phyloP scores from a whole-genome alignment of 768 basidiomycete species.

The Pisolithus albus region DNA sequence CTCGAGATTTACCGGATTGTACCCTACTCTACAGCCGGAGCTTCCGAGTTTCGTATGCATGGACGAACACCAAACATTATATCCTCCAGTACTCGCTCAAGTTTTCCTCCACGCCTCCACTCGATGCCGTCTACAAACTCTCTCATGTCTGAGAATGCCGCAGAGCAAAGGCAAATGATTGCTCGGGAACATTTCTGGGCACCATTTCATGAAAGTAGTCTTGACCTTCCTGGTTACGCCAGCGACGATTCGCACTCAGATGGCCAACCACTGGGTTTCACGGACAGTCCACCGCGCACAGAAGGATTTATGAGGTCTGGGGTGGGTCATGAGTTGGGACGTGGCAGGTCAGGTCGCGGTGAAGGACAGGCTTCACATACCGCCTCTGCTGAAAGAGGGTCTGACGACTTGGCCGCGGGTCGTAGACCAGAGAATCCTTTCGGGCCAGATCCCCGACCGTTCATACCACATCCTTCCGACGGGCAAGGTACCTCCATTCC shows the following conservation, averaged over 20 bases:
- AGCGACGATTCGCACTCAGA: neutral
- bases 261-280: neutral
- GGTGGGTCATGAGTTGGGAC: neutral
- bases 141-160: slow-evolving; percentile 38
- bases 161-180: slow-evolving; percentile 33
- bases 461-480: neutral
- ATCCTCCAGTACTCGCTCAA: slow-evolving; percentile 9
- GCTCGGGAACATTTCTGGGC: slow-evolving; percentile 32
- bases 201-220: slow-evolving; percentile 7
- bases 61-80: neutral
- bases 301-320: neutral
- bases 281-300: neutral
- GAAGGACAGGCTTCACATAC: neutral
- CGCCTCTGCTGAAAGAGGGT: neutral
- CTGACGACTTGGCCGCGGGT: neutral
- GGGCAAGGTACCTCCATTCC: neutral
- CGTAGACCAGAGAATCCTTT: neutral
- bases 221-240: neutral
- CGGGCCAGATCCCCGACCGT: neutral
- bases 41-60: neutral
- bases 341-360: neutral
- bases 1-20: neutral
- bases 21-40: neutral
- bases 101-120: slow-evolving; percentile 14
- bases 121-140: slow-evolving; percentile 32